These are phyloP conservation scores for Papiliotrema fonsecae DNA, from an alignment of 1,284 basidiomycete species.

Conservation along the genomic window DNA sequence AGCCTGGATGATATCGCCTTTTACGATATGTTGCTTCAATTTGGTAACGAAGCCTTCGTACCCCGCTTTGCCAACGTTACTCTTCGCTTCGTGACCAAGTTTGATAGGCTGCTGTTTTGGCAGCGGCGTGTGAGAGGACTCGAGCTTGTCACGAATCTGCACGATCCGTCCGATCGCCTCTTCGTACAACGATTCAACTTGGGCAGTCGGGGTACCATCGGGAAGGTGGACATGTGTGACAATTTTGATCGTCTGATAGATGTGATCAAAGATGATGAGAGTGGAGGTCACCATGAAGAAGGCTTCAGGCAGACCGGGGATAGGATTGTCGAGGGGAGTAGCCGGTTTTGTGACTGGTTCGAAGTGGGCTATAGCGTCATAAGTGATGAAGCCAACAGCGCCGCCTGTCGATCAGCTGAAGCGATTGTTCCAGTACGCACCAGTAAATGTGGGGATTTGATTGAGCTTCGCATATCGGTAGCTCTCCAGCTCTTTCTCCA, in stretches of 20 bases:
- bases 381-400: slow-evolving; percentile 94
- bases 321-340: slow-evolving; percentile 62
- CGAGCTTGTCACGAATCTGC: slow-evolving; percentile 63
- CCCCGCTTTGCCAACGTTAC: slow-evolving; percentile 89
- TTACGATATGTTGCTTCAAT: slow-evolving; percentile 89
- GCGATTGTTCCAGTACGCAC: slow-evolving; percentile 26
- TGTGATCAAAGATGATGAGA: slow-evolving; percentile 93
- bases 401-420: slow-evolving; percentile 57
- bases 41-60: slow-evolving; percentile 90
- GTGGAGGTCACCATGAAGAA: slow-evolving; percentile 96
- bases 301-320: slow-evolving; percentile 83
- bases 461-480: slow-evolving; percentile 90
- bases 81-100: slow-evolving; percentile 63
- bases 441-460: slow-evolving; percentile 86
- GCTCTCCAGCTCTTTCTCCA: slow-evolving; percentile 79
- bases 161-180: slow-evolving; percentile 74
- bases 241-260: slow-evolving; percentile 89
- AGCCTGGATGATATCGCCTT: slow-evolving; percentile 98
- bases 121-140: slow-evolving; percentile 58
- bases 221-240: slow-evolving; percentile 92
- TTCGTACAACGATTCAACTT: slow-evolving; percentile 74
- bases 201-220: slow-evolving; percentile 45
- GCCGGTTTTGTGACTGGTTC: slow-evolving; percentile 77
- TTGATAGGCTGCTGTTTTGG: slow-evolving; percentile 51
- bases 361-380: slow-evolving; percentile 94